Evolutionary conservation across 129 eudicot genomes (phyloP).

Genomic region (Calendula officinalis): DNA sequence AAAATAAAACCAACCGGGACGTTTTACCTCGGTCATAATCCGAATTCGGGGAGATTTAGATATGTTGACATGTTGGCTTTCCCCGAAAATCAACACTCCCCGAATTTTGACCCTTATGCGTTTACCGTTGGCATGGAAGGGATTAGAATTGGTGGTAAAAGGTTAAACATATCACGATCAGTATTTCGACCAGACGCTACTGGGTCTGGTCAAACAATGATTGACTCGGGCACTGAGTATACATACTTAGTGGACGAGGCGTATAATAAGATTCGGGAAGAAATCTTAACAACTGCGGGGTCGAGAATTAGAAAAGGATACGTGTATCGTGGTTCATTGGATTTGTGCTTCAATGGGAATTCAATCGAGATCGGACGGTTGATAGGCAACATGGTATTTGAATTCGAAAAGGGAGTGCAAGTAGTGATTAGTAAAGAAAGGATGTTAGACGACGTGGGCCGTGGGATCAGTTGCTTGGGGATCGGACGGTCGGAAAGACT

Average conservation of each 20-base stretch:
- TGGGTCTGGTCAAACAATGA: constrained; percentile 78
- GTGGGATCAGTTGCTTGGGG: constrained; percentile 69
- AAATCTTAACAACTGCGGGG: constrained; percentile 42
- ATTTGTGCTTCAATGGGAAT: constrained; percentile 70
- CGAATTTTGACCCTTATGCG: constrained; percentile 70
- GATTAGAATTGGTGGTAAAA: constrained; percentile 48
- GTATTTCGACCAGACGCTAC: constrained; percentile 65
- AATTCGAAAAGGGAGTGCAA: constrained; percentile 55
- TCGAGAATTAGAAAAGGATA: constrained; percentile 45
- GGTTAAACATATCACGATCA: constrained; percentile 36
- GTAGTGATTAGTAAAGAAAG: constrained; percentile 35
- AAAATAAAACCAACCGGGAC: constrained; percentile 42
- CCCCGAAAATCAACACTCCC: constrained; percentile 59
- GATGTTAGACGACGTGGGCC: constrained; percentile 62
- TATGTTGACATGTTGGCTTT: constrained; percentile 57
- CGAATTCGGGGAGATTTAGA: constrained; percentile 42
- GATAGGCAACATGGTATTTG: constrained; percentile 68
- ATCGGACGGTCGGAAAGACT: constrained; percentile 67
- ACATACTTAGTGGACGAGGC: constrained; percentile 68
- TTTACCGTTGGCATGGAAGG: constrained; percentile 58
- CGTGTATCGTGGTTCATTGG: constrained; percentile 58
- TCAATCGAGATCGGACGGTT: constrained; percentile 49
- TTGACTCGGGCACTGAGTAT: constrained; percentile 79
- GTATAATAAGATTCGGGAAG: constrained; percentile 50
- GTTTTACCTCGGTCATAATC: constrained; percentile 76